Evolutionary conservation across 331 rosid species (phyloP).

Genomic region (Phaseolus coccineus): DNA sequence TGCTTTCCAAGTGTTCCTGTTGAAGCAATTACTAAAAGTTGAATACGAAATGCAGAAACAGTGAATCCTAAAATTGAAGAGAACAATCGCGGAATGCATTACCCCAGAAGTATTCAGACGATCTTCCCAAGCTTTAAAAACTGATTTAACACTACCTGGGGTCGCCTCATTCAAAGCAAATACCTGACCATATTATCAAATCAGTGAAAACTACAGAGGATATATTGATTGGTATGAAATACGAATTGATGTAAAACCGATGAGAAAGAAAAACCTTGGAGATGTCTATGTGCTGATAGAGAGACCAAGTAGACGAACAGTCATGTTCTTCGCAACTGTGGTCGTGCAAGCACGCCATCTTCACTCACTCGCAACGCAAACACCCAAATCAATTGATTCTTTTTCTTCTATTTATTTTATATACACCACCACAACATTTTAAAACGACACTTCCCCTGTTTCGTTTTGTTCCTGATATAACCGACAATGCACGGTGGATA

Average conservation of each 20-base stretch:
- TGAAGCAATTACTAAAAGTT: constrained; percentile 25
- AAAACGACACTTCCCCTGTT: background rate
- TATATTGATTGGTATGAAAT: background rate
- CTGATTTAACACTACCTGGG: constrained; percentile 83
- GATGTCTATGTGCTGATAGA: constrained; percentile 86
- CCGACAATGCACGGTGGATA: background rate
- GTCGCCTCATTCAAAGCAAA: constrained; percentile 91
- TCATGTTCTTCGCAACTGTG: constrained; percentile 93
- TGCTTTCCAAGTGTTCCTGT: constrained; percentile 92
- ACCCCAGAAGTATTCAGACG: constrained; percentile 82
- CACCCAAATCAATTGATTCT: background rate
- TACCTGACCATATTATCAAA: constrained; percentile 54
- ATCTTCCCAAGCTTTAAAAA: constrained; percentile 96
- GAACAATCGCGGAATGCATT: constrained; percentile 30
- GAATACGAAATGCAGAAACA: background rate
- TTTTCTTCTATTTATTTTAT: constrained; percentile 9
- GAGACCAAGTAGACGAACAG: constrained; percentile 92
- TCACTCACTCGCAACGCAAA: background rate
- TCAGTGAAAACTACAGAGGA: background rate
- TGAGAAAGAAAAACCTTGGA: constrained; percentile 60
- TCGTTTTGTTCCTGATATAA: background rate
- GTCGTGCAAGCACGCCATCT: constrained; percentile 92
- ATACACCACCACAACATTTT: background rate
- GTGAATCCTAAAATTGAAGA: constrained; percentile 2
- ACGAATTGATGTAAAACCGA: background rate